Evolutionary conservation across 805 yeast genomes (phyloP), one percentile per base, ranked within the genome.

Genomic region (Lipomyces lipofer): DNA sequence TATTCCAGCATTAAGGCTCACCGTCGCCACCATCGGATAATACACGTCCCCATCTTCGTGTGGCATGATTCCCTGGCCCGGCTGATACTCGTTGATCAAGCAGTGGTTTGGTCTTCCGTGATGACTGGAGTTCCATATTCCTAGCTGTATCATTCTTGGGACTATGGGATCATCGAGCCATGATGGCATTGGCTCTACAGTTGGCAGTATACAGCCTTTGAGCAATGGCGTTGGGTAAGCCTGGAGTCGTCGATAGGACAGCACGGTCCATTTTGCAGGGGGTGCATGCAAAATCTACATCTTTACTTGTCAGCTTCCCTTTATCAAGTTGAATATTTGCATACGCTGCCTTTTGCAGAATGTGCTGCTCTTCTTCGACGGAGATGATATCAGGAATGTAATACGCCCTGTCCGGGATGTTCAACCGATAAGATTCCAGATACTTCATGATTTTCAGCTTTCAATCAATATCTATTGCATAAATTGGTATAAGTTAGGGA

Each of bases 1-100:
- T 15, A 57, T 56, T 12, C 48, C 49, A 22, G 36, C 54, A 13
- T 48, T 28, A 27, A 57, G 24, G 43, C 59, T 54, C 21, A 57
- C 60, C 3, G 61, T 57, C 10, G 61, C 61, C n/a, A 57, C 61
- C 56, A 55, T 43, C 19, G 61, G 61, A 29, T 19, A 51, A 33
- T 57, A 57, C 21, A 43, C 61, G 19, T 49, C 59, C 19, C 61
- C 61, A 49, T 57, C 61, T 39, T 57, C 59, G 30, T 57, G 61
- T 1, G 61, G 61, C 59, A 57, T 54, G 51, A 57, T 57, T 8
- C 61, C 61, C 33, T 57, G 54, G 27, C 61, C 61, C 10, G 61
- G 61, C 39, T 43, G 50, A 29, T 57, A 57, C 33, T 39, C 29
- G 40, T 57, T 57, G 22, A 57, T 44, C 15, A 57, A 36, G 29